Conservation (phyloP, 1,284 basidiomycete genomes). For the Kwoniella shivajii region DNA sequence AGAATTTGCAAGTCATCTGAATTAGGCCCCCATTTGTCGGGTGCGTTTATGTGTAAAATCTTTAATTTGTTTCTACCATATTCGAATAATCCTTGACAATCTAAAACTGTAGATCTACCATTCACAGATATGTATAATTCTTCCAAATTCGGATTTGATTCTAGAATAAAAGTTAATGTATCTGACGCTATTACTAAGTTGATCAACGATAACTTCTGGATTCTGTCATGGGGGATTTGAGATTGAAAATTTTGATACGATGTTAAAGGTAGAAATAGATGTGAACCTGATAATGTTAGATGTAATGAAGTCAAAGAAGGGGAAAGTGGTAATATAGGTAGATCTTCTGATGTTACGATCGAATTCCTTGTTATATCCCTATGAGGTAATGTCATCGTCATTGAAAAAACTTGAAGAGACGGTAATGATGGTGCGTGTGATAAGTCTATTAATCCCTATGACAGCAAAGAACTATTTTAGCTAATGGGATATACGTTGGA, state of each 20-base stretch:
- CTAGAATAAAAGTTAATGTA: slow-evolving; percentile 20
- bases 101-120: slow-evolving; percentile 17
- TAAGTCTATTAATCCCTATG: slow-evolving; percentile 34
- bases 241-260: slow-evolving; percentile 13
- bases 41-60: slow-evolving; percentile 44
- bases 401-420: slow-evolving; percentile 29
- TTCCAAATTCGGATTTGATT: slow-evolving; percentile 21
- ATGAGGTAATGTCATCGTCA: slow-evolving; percentile 36
- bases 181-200: slow-evolving; percentile 33
- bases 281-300: slow-evolving; percentile 33
- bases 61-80: slow-evolving; percentile 4
- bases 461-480: not conserved
- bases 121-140: slow-evolving; percentile 43
- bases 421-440: slow-evolving; percentile 27
- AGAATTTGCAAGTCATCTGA: slow-evolving; percentile 30
- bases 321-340: slow-evolving; percentile 30
- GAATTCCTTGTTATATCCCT: slow-evolving; percentile 12
- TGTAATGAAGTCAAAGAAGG: slow-evolving; percentile 33
- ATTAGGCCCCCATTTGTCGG: slow-evolving; percentile 31
- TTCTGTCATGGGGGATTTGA: slow-evolving; percentile 11
- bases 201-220: slow-evolving; percentile 38
- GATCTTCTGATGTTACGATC: slow-evolving; percentile 17
- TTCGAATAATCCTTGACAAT: slow-evolving; percentile 7
- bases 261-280: slow-evolving; percentile 20
- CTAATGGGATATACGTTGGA: not conserved